Conservation (phyloP, 2,329 filamentous ascomycete species). For the Trichoderma hamatum region DNA sequence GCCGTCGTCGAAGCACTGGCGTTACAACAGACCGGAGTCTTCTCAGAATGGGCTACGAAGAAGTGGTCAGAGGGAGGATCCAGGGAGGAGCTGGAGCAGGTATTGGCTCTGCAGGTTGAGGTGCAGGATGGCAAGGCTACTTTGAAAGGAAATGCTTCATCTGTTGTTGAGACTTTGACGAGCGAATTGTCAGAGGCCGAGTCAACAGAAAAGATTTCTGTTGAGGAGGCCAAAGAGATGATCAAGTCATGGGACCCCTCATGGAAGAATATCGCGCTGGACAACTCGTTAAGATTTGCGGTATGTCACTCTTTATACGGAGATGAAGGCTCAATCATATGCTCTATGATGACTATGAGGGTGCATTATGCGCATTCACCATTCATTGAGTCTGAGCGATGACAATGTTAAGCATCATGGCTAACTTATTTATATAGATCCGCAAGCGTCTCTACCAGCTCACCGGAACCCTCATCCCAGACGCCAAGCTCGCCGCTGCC, state of each 20-base stretch:
- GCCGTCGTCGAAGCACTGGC: slow-evolving; percentile 58
- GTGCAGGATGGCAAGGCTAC: slow-evolving; percentile 47
- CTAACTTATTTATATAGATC: slow-evolving; percentile 57
- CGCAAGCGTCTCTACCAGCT: slow-evolving; percentile 80
- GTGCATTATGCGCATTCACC: not conserved
- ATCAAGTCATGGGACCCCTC: slow-evolving; percentile 52
- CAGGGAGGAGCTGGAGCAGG: slow-evolving; percentile 40
- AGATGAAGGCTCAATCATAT: not conserved
- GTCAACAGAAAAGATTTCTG: slow-evolving; percentile 34
- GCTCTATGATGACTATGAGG: not conserved
- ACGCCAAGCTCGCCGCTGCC: slow-evolving; percentile 64
- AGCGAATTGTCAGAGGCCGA: slow-evolving; percentile 36
- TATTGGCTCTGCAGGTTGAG: slow-evolving; percentile 44
- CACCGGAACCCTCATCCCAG: slow-evolving; percentile 75
- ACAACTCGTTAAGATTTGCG: slow-evolving; percentile 69
- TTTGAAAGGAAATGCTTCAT: slow-evolving; percentile 43
- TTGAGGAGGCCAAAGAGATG: slow-evolving; percentile 48
- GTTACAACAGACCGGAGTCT: slow-evolving; percentile 41
- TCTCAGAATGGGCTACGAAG: slow-evolving; percentile 39
- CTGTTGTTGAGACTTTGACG: slow-evolving; percentile 41
- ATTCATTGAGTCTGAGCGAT: not conserved
- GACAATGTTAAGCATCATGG: not conserved
- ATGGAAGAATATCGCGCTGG: slow-evolving; percentile 63
- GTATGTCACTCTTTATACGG: slow-evolving; percentile 53
- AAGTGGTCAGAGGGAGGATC: slow-evolving; percentile 39